Evolutionary conservation across 768 basidiomycete genomes (phyloP).

Genomic region (Lanmaoa rubissima): DNA sequence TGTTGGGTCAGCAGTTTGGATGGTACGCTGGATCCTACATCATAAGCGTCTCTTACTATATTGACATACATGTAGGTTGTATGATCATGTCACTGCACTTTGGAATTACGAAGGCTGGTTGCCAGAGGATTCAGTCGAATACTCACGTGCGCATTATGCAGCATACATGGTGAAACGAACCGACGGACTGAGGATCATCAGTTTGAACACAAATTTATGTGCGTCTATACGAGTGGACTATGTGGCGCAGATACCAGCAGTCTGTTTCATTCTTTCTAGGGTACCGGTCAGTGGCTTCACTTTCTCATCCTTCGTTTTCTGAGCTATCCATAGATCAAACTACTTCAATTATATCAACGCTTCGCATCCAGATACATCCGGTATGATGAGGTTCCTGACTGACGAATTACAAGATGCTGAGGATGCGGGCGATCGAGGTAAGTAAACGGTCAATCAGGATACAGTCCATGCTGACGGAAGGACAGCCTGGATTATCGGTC

Average conservation of each 20-base stretch:
- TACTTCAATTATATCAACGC: constrained; percentile 79
- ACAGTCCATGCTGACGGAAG: constrained; percentile 11
- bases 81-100: constrained; percentile 67
- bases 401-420: constrained; percentile 78
- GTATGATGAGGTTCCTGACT: constrained; percentile 75
- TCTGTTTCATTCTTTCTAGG: constrained; percentile 20
- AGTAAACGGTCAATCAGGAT: constrained; percentile 7
- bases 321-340: constrained; percentile 47
- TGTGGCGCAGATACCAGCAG: not conserved
- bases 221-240: constrained; percentile 26
- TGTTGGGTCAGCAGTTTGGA: constrained; percentile 58
- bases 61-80: constrained; percentile 51
- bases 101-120: constrained; percentile 76
- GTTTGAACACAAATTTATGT: constrained; percentile 78
- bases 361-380: constrained; percentile 64
- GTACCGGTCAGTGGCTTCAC: constrained; percentile 26
- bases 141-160: constrained; percentile 67
- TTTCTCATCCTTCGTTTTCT: constrained; percentile 5
- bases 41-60: not conserved
- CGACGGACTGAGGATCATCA: constrained; percentile 69
- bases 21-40: constrained; percentile 43
- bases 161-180: constrained; percentile 66
- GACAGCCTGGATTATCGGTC: constrained; percentile 52
- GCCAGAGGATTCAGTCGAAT: constrained; percentile 49
- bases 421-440: constrained; percentile 70